Evolutionary conservation across 1,284 basidiomycete genomes (phyloP).

Genomic region (Hemileia vastatrix): DNA sequence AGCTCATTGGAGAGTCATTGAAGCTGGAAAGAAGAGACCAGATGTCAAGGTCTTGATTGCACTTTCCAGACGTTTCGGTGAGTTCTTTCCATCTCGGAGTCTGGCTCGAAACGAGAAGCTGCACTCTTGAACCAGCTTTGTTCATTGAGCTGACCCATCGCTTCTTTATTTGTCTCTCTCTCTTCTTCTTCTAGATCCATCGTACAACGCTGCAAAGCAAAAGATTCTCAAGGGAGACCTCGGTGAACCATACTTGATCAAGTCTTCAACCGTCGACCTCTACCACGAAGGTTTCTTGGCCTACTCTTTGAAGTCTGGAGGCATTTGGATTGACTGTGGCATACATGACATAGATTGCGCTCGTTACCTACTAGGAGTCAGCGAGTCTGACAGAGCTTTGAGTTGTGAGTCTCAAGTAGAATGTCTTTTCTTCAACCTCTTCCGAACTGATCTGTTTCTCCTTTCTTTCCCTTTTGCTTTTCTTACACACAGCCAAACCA

Average conservation of each 20-base stretch:
- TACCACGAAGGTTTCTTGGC: background rate
- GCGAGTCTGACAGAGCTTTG: background rate
- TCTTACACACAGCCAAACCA: background rate
- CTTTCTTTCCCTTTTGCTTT: background rate
- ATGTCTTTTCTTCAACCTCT: background rate
- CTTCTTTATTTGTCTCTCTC: too few species aligned
- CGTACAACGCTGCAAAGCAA: background rate
- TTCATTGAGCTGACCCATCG: too few species aligned
- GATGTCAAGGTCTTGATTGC: slow-evolving; percentile 12
- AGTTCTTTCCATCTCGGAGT: too few species aligned
- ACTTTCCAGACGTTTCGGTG: slow-evolving; percentile 4
- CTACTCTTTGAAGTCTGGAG: slow-evolving; percentile 7
- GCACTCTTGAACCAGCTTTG: too few species aligned
- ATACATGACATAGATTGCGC: slow-evolving; percentile 13
- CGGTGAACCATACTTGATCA: background rate
- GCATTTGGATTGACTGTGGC: slow-evolving; percentile 11
- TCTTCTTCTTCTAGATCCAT: background rate
- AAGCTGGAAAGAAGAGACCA: background rate
- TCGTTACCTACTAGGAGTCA: slow-evolving; percentile 1
- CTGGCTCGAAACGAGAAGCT: too few species aligned
- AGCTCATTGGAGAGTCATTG: background rate
- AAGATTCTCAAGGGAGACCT: background rate
- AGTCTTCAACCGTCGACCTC: slow-evolving; percentile 6
- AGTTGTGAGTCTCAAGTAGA: background rate
- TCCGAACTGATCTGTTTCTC: too few species aligned